These are phyloP conservation scores for Fraxinus albicans DNA, from an alignment of 305 asterid genomes.

Conservation along the genomic window DNA sequence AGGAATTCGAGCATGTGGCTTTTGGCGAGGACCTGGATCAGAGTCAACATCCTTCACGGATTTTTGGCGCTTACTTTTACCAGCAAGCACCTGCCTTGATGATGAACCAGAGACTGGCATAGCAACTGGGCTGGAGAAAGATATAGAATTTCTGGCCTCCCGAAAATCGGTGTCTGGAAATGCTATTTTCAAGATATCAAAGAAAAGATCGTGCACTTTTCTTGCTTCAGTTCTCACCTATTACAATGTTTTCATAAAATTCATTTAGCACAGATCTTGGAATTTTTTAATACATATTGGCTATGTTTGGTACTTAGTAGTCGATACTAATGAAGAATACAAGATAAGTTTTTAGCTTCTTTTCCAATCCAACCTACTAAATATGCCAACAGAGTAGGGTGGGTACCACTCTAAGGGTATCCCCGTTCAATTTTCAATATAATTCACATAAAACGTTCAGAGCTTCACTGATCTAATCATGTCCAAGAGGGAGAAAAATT, in stretches of 20 bases:
- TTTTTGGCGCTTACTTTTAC: conserved; percentile 62
- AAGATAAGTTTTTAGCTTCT: neutral
- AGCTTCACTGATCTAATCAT: neutral
- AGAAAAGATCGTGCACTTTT: conserved; percentile 96
- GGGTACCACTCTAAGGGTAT: neutral
- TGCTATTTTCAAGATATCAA: conserved; percentile 77
- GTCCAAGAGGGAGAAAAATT: neutral
- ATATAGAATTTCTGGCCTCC: conserved; percentile 70
- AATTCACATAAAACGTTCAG: neutral
- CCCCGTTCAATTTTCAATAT: neutral
- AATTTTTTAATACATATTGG: neutral
- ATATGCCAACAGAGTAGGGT: neutral
- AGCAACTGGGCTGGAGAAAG: conserved; percentile 50
- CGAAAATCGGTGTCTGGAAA: conserved; percentile 85
- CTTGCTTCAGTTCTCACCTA: conserved; percentile 93
- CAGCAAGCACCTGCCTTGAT: conserved; percentile 50
- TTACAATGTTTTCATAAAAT: conserved; percentile 25
- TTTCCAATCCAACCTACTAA: neutral
- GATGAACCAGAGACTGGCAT: conserved; percentile 52
- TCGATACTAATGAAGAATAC: neutral
- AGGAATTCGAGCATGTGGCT: conserved; percentile 59
- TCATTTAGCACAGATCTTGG: conserved; percentile 12
- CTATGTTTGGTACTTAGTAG: neutral
- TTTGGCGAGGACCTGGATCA: conserved; percentile 57
- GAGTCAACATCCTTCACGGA: conserved; percentile 47